Conservation (phyloP, 2,329 filamentous ascomycete species). For the Stachybotrys chartarum region DNA sequence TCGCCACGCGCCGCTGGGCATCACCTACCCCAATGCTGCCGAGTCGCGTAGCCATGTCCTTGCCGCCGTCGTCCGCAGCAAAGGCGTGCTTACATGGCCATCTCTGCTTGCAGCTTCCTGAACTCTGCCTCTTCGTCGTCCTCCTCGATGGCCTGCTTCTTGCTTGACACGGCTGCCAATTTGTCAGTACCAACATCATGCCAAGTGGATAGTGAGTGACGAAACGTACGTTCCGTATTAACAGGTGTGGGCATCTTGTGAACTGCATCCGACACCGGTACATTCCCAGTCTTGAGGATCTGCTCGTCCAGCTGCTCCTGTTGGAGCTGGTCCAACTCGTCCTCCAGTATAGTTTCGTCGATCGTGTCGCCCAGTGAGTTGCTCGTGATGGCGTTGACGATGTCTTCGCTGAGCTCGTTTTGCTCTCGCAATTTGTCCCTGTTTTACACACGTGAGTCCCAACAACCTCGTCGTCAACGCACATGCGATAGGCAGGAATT, state of each 20-base stretch:
- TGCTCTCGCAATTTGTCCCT: slow-evolving; percentile 91
- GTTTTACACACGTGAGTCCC: slow-evolving; percentile 22
- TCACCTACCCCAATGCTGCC: background rate
- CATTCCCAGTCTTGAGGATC: slow-evolving; percentile 82
- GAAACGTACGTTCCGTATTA: slow-evolving; percentile 65
- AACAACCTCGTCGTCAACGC: background rate
- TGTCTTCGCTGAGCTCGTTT: slow-evolving; percentile 89
- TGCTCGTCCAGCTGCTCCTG: slow-evolving; percentile 90
- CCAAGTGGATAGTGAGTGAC: background rate
- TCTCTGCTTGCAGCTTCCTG: slow-evolving; percentile 87
- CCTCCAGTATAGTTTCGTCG: slow-evolving; percentile 82
- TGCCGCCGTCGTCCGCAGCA: background rate
- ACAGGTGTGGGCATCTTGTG: slow-evolving; percentile 69
- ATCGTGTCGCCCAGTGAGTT: slow-evolving; percentile 59
- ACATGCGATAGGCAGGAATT: no score
- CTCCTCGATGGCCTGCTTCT: slow-evolving; percentile 52
- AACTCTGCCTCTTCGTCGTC: slow-evolving; percentile 96
- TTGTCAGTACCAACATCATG: slow-evolving; percentile 7
- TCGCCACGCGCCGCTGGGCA: background rate
- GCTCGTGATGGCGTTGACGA: slow-evolving; percentile 75
- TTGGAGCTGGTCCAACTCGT: slow-evolving; percentile 78
- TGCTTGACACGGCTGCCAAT: slow-evolving; percentile 21
- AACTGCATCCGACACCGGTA: slow-evolving; percentile 74
- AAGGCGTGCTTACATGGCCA: slow-evolving; percentile 68
- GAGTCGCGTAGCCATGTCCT: slow-evolving; percentile 3